Evolutionary conservation across 2,329 filamentous ascomycete species (phyloP), one percentile per base, ranked within the genome.

Genomic region (Ascocoryne sarcoides): DNA sequence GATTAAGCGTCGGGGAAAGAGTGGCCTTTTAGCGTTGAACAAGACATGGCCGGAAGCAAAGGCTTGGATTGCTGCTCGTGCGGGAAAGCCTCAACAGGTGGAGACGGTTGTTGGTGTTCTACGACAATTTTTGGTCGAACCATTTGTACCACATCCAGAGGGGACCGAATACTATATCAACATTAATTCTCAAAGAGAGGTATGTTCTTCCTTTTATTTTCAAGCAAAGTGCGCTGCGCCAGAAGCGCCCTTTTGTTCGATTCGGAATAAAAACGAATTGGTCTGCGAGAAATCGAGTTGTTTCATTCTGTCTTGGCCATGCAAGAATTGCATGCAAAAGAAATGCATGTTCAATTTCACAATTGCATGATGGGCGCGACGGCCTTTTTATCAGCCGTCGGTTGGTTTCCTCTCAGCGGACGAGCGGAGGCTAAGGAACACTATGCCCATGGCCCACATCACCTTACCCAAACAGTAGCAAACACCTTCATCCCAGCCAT

Each of bases 101-200:
- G 92, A 98, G 80, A 83, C 84, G 57, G 82, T 88, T 55, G 78
- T 84, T 50, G 92, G 92, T 64, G 78, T 84, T 51, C 76, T 98
- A 64, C 82, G 89, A 65, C 85, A 93, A 60, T 98, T 98, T 76
- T 75, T 98, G 52, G 89, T 98, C 56, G 92, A 98, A 79, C 92
- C 92, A 38, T 96, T 98, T 62, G 89, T 96, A 49, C 92, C 90
- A 60, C 92, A 98, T 69, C 84, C 89, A 51, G 77, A 88, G 59
- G 83, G 88, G 65, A 95, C 90, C 51, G 92, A 98, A 70, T 96
- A 96, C 75, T 98, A 98, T 72, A 95, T 98, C 75, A 95, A 95
- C 81, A 98, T 98, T 75, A 92, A 95, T 79, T 96, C 92, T 50
- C 89, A 95, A 61, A 85, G 92, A 75, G 92, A 96, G 82, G 92